These are phyloP conservation scores for Solanum aculeatissimum DNA, from an alignment of 305 asterid genomes.

Conservation along the genomic window DNA sequence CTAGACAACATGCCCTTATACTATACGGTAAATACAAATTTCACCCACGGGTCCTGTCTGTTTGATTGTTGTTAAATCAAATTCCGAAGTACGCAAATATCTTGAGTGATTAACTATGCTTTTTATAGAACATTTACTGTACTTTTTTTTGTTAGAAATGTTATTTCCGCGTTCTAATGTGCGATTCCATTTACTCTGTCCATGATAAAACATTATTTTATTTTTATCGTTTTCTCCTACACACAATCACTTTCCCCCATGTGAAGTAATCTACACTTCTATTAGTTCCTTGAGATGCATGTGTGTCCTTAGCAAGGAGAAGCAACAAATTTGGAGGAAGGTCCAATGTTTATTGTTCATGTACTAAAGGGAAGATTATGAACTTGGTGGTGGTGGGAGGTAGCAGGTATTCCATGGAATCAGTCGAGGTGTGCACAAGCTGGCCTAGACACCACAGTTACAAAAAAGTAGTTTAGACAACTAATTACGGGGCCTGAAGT, in stretches of 20 bases:
- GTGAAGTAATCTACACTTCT: background rate
- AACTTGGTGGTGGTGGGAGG: background rate
- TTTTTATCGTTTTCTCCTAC: background rate
- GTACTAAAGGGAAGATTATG: background rate
- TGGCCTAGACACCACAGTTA: background rate
- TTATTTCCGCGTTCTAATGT: background rate
- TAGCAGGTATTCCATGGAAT: background rate
- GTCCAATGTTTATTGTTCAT: background rate
- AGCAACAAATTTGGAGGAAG: background rate
- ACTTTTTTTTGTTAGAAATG: background rate
- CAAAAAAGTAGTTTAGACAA: background rate
- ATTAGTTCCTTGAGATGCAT: background rate
- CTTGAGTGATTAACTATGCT: background rate
- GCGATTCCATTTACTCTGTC: background rate
- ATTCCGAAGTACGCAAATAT: background rate
- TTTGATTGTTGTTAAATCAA: background rate
- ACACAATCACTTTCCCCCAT: background rate
- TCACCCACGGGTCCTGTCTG: background rate
- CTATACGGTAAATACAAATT: conserved; percentile 42
- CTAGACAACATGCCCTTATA: conserved; percentile 57
- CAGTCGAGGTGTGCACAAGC: background rate
- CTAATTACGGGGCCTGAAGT: background rate
- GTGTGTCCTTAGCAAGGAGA: background rate
- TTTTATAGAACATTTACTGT: background rate
- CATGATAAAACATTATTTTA: background rate